Evolutionary conservation across 306 rosid species (phyloP), one percentile per base, ranked within the genome.

Genomic region (Vigna radiata): DNA sequence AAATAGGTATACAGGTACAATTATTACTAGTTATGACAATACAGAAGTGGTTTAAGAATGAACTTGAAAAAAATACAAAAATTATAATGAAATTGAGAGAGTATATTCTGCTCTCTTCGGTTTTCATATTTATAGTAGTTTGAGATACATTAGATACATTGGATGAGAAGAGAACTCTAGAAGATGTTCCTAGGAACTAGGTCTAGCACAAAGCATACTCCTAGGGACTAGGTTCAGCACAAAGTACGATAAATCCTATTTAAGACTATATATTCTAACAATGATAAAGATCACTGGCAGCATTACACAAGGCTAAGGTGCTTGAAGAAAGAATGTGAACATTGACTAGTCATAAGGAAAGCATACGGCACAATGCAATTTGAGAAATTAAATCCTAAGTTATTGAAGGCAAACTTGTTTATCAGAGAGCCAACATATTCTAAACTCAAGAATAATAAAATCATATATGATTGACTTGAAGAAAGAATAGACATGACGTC

Each of bases 351-450:
- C 27, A 25, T 25, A 25, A n/a, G 18, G 54, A 66, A 70, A 17
- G 31, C 68, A 63, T 65, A 63, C 9, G 54, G 37, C 60, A 48
- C 54, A 47, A 23, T 64, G 65, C 21, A 65, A 56, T 41, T 72
- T 14, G 25, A 70, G 11, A 61, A 52, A 70, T 55, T 61, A 68
- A 66, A 71, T 43, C 41, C 64, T 4, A 46, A 18, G 60, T 70
- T 70, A 39, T 25, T 64, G 65, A 58, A 43, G 56, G 50, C 44
- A 55, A 78, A 75, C 64, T 62, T 23, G 60, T 53, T 63, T 33
- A 17, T 31, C 56, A 61, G 48, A 79, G 44, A 36, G 21, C 8
- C 54, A 62, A 18, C 77, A 62, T 44, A 59, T 13, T 63, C 56
- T 65, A 27, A 18, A 41, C 21, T 46, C 72, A 56, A 53, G 18